Evolutionary conservation across 164 flowering plant species (phyloP).

Genomic region (Magnolia officinalis): DNA sequence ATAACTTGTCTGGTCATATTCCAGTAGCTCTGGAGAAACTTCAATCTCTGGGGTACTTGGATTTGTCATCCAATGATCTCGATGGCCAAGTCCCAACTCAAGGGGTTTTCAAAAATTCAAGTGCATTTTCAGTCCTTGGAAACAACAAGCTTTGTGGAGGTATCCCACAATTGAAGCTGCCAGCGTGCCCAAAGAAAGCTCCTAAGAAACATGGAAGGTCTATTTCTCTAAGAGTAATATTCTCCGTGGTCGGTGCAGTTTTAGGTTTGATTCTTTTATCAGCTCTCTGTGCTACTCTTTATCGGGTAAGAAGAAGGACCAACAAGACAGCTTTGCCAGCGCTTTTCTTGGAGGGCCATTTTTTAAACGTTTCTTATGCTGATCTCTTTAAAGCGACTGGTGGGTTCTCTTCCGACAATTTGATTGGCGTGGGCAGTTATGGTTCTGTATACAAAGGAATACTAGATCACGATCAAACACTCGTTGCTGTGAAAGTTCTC

Average conservation of each 20-base stretch:
- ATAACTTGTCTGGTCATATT: slow-evolving; percentile 1
- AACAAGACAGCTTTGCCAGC: not conserved
- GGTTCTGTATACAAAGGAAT: slow-evolving; percentile 10
- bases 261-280: not conserved
- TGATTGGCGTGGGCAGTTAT: slow-evolving; percentile 17
- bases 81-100: slow-evolving; percentile 10
- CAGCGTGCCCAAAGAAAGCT: not conserved
- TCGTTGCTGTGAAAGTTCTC: slow-evolving; percentile 10
- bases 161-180: not conserved
- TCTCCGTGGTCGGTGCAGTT: not conserved
- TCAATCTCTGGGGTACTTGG: not conserved
- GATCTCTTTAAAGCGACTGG: slow-evolving; percentile 11
- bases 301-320: not conserved
- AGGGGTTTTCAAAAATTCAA: slow-evolving; percentile 8
- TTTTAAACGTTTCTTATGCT: not conserved
- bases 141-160: slow-evolving; percentile 14
- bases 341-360: not conserved
- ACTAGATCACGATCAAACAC: not conserved
- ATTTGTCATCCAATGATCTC: slow-evolving; percentile 11
- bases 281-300: not conserved
- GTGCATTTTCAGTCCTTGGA: slow-evolving; percentile 9
- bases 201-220: no score
- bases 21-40: not conserved
- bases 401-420: slow-evolving; percentile 4
- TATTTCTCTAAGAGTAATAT: not conserved